Base-by-base conservation (phyloP, 768 basidiomycete genomes). In the Fistulinella prunicolor region DNA sequence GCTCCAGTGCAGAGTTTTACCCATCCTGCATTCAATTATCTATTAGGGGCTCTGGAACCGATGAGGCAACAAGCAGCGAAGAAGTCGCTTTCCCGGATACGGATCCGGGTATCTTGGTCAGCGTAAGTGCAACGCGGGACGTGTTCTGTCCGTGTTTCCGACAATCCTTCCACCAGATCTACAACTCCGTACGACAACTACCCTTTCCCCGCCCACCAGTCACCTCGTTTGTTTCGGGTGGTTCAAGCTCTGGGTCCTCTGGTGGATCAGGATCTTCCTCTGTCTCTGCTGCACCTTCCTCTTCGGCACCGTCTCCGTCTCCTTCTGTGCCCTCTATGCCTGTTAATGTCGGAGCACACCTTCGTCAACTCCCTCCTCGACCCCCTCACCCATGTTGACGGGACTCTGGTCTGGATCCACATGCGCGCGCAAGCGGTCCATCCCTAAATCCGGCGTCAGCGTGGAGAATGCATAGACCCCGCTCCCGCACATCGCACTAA, bases 61-160 rank as follows among this genome's bases (percentile, higher is more conserved):
- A 58, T n/a, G 49, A 50, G 21, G 35, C 64, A 8, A 28, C 53
- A 10, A 49, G 46, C 44, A 59, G 44, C 37, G 65, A 66, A 34
- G 76, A 79, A 26, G 84, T 83, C 30, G 67, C 65, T n/a, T 71
- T 90, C 48, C 88, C 89, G 10, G 82, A 85, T 59, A 73, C 60
- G 35, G 85, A 88, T 50, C 75, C 86, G 2, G 87, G 88, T 42
- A 83, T 90, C 62, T 73, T 77, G 50, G 74, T 71, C 49, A 72
- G 75, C 12, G n/a, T n/a, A n/a, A n/a, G n/a, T n/a, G n/a, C n/a
- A 60, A 73, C 42, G 78, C 78, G 51, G 44, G 69, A 9, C 0
- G 0, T 4, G 6, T 6, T 38, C 39, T 16, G 1, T 8, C 6
- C 20, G 5, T n/a, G 4, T 36, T n/a, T 45, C 30, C 48, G 48